These are phyloP conservation scores for Paramecium pentaurelia DNA, from an alignment of 73 alveolate species.

Conservation along the genomic window DNA sequence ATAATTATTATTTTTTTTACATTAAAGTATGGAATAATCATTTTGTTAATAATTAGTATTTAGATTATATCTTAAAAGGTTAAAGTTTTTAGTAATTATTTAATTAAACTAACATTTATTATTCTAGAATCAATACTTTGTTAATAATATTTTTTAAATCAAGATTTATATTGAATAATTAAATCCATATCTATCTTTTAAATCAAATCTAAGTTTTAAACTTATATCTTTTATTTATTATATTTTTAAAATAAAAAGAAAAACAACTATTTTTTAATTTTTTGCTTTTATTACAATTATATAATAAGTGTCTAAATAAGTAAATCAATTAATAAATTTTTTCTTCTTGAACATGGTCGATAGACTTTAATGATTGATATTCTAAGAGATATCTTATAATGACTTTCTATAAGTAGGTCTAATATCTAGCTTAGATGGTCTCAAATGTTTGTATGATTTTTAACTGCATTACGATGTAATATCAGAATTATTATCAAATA, in stretches of 20 bases:
- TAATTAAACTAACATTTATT: not conserved
- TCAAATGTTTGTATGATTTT: not conserved
- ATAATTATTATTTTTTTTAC: too few species aligned
- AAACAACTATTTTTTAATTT: too few species aligned
- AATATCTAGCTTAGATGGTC: not conserved
- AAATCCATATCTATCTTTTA: not conserved
- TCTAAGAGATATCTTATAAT: not conserved
- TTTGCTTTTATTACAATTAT: not conserved
- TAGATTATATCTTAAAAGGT: not conserved
- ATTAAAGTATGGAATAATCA: not conserved
- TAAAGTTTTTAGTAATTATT: not conserved
- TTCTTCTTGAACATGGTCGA: not conserved
- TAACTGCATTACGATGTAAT: not conserved
- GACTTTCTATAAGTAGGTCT: constrained; percentile 1
- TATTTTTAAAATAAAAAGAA: too few species aligned
- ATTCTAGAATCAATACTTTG: too few species aligned
- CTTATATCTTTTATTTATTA: not conserved
- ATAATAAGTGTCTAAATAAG: not conserved
- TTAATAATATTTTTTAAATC: not conserved
- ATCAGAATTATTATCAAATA: not conserved
- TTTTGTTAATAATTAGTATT: not conserved
- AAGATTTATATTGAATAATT: not conserved
- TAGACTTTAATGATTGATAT: not conserved
- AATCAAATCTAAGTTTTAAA: not conserved
- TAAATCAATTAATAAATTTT: not conserved